Conservation (phyloP, 768 basidiomycete species). For the Kwoniella newhampshirensis region DNA sequence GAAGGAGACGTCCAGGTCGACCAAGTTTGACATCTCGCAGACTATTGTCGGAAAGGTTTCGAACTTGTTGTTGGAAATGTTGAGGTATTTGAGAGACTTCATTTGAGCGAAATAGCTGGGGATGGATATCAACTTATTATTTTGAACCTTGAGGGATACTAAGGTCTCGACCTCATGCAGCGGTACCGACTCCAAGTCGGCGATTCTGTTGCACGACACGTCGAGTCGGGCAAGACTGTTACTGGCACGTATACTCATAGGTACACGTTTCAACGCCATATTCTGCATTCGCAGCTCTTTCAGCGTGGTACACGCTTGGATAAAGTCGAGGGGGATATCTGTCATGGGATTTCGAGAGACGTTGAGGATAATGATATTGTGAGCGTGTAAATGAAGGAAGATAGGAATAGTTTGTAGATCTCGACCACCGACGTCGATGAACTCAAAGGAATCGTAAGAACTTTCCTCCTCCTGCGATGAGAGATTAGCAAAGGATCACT, state of each 20-base stretch:
- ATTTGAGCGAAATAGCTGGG: slow-evolving; percentile 82
- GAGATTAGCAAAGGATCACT: slow-evolving; percentile 7
- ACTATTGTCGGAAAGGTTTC: slow-evolving; percentile 70
- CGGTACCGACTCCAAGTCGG: slow-evolving; percentile 79
- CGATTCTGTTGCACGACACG: slow-evolving; percentile 86
- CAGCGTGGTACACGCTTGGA: slow-evolving; percentile 78
- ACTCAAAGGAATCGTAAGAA: slow-evolving; percentile 68
- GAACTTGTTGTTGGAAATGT: slow-evolving; percentile 96
- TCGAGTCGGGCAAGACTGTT: slow-evolving; percentile 74
- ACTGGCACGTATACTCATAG: slow-evolving; percentile 75
- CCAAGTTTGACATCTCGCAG: slow-evolving; percentile 67
- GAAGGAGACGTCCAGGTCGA: slow-evolving; percentile 90
- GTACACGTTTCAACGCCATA: slow-evolving; percentile 93
- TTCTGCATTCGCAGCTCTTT: slow-evolving; percentile 81
- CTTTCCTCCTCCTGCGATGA: slow-evolving; percentile 68
- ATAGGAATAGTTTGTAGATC: slow-evolving; percentile 86
- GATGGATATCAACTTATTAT: slow-evolving; percentile 84
- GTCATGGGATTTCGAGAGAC: slow-evolving; percentile 93
- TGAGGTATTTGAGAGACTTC: slow-evolving; percentile 69
- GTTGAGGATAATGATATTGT: slow-evolving; percentile 77
- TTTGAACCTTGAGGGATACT: slow-evolving; percentile 70
- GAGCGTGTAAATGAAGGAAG: slow-evolving; percentile 76
- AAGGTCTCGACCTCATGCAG: slow-evolving; percentile 75
- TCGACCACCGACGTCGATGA: slow-evolving; percentile 76
- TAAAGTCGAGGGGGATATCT: slow-evolving; percentile 94